phyloP scores from a whole-genome alignment of 1,284 basidiomycete genomes.

The Sporisorium exsertum region DNA sequence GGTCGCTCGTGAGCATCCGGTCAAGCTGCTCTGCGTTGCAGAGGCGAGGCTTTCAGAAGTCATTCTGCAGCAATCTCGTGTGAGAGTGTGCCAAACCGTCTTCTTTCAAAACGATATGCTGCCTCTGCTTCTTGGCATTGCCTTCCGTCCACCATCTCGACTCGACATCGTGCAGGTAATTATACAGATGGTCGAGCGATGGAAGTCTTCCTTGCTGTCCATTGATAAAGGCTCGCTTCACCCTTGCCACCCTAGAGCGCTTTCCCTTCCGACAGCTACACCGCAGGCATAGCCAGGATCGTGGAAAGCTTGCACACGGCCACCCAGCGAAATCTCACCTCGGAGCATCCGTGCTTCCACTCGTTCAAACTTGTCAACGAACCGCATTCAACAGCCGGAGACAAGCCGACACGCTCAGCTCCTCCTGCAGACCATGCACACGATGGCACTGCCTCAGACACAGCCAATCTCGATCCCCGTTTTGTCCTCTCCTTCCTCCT shows the following conservation, averaged over 20 bases:
- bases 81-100: neutral
- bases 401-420: neutral
- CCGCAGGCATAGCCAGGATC: neutral
- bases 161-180: neutral
- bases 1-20: neutral
- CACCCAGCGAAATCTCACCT: neutral
- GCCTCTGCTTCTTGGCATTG: neutral
- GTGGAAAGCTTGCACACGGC: neutral
- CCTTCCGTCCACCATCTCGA: neutral
- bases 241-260: neutral
- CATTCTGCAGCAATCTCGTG: neutral
- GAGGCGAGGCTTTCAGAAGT: neutral
- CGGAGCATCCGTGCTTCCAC: neutral
- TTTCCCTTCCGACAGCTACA: neutral
- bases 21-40: neutral
- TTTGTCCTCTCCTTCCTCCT: slow-evolving; percentile 13
- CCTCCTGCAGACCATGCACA: neutral
- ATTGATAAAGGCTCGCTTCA: neutral
- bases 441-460: slow-evolving; percentile 32
- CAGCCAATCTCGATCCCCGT: slow-evolving; percentile 36
- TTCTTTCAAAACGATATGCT: neutral
- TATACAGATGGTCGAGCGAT: neutral
- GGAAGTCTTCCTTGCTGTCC: neutral
- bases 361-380: neutral
- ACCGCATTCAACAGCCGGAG: neutral